Evolutionary conservation across 139 green algal species (phyloP).

Genomic region (Coelastrella sp.): DNA sequence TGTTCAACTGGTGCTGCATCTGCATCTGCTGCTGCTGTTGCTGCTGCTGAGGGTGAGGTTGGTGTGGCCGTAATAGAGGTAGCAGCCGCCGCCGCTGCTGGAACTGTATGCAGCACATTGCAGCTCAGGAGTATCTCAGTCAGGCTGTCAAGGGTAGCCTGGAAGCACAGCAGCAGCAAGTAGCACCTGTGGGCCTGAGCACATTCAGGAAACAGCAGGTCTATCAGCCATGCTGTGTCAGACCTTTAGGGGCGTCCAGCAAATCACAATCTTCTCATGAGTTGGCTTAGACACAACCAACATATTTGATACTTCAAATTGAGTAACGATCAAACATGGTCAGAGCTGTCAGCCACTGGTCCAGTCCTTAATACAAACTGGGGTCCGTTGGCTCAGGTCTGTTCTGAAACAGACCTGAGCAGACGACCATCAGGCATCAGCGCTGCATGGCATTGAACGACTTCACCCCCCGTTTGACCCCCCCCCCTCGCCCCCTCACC

Average conservation of each 20-base stretch:
- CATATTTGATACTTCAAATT: not conserved
- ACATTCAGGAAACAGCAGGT: not conserved
- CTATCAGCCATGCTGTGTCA: not conserved
- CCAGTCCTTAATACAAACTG: not conserved
- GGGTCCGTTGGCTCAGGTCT: too few relatives aligned
- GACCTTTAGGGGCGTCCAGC: not conserved
- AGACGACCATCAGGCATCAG: not conserved
- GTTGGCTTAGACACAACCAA: too few relatives aligned
- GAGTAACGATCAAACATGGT: not conserved
- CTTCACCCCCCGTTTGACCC: not conserved
- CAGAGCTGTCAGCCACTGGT: not conserved
- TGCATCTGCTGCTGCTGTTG: not conserved
- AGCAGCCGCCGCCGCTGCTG: not conserved
- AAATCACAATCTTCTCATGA: not conserved
- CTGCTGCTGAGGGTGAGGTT: not conserved
- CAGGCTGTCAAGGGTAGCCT: slow-evolving; percentile 33
- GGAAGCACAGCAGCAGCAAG: not conserved
- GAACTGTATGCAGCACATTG: not conserved
- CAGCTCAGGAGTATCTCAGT: slow-evolving; percentile 24
- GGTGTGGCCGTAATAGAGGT: not conserved
- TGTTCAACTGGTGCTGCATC: not conserved
- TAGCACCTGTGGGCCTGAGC: not conserved
- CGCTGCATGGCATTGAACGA: not conserved
- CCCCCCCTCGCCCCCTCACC: not conserved
- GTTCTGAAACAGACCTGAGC: not conserved